Conservation (phyloP, 345 rosid genomes). For the Jatropha curcas region DNA sequence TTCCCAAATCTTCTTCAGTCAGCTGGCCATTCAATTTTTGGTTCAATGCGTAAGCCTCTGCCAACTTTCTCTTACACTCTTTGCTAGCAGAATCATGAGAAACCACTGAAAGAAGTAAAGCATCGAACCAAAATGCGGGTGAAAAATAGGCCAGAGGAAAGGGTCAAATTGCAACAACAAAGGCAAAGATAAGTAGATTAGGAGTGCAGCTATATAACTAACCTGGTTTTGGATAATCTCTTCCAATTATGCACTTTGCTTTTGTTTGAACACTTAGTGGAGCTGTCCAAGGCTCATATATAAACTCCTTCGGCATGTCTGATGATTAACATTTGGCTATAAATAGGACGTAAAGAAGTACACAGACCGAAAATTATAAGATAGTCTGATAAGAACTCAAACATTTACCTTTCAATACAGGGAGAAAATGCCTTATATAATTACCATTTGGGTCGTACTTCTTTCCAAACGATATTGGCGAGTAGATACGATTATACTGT, state of each 20-base stretch:
- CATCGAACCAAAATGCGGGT: not conserved
- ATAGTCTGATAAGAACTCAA: conserved; percentile 2
- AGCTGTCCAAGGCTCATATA: conserved; percentile 97
- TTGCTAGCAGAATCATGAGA: conserved; percentile 82
- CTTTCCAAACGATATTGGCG: conserved; percentile 87
- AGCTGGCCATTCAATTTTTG: conserved; percentile 52
- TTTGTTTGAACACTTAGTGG: conserved; percentile 72
- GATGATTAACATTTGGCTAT: conserved; percentile 19
- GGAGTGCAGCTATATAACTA: conserved; percentile 15
- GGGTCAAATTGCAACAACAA: not conserved
- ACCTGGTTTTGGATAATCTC: conserved; percentile 91
- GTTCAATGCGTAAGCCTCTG: conserved; percentile 74
- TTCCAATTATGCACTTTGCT: conserved; percentile 85
- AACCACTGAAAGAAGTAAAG: conserved; percentile 54
- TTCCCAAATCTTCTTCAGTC: conserved; percentile 53
- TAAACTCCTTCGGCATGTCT: conserved; percentile 96
- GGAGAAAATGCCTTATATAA: conserved; percentile 83
- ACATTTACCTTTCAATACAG: conserved; percentile 81
- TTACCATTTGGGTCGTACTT: conserved; percentile 86
- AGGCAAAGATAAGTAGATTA: not conserved
- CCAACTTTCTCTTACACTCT: conserved; percentile 77
- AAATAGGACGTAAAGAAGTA: conserved; percentile 1
- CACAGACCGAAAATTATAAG: not conserved
- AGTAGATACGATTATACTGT: conserved; percentile 82
- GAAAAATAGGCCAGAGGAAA: not conserved